These are phyloP conservation scores for Phytophthora vignae DNA, from an alignment of 352 stramenopile species.

Conservation along the genomic window DNA sequence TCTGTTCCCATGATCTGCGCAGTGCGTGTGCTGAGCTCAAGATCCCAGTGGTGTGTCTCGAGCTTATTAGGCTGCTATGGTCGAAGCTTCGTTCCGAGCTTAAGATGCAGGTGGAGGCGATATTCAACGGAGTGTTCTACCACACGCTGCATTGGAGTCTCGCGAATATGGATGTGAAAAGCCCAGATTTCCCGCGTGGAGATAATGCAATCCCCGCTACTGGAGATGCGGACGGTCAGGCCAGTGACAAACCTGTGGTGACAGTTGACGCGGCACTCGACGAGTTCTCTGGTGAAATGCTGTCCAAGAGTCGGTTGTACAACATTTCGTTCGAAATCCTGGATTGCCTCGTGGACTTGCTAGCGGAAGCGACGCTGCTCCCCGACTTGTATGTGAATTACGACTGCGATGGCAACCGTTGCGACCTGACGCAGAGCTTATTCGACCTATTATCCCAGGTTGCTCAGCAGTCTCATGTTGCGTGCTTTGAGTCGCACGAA, in stretches of 20 bases:
- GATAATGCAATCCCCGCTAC: constrained; percentile 26
- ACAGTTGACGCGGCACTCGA: constrained; percentile 63
- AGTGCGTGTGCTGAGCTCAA: constrained; percentile 65
- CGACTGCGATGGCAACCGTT: constrained; percentile 98
- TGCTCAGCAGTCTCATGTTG: constrained; percentile 64
- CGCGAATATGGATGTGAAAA: constrained; percentile 67
- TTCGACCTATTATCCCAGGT: constrained; percentile 95
- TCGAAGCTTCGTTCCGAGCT: constrained; percentile 71
- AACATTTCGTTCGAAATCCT: constrained; percentile 79
- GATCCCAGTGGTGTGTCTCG: constrained; percentile 65
- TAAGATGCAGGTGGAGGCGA: constrained; percentile 84
- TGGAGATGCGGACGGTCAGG: constrained; percentile 4
- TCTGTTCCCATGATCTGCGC: background rate
- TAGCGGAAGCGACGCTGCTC: constrained; percentile 94
- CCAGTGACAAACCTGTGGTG: constrained; percentile 22
- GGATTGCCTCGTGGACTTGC: constrained; percentile 96
- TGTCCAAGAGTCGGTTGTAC: constrained; percentile 63
- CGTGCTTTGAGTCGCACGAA: constrained; percentile 78
- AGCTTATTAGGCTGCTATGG: constrained; percentile 79
- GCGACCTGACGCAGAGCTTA: constrained; percentile 90
- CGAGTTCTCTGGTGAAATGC: constrained; percentile 69
- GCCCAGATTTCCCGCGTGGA: constrained; percentile 62
- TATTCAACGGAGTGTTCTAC: constrained; percentile 77
- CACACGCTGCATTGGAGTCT: constrained; percentile 78
- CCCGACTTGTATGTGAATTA: constrained; percentile 99